These are phyloP conservation scores for Exophiala alcalophila DNA, from an alignment of 2,329 filamentous ascomycete genomes.

Conservation along the genomic window DNA sequence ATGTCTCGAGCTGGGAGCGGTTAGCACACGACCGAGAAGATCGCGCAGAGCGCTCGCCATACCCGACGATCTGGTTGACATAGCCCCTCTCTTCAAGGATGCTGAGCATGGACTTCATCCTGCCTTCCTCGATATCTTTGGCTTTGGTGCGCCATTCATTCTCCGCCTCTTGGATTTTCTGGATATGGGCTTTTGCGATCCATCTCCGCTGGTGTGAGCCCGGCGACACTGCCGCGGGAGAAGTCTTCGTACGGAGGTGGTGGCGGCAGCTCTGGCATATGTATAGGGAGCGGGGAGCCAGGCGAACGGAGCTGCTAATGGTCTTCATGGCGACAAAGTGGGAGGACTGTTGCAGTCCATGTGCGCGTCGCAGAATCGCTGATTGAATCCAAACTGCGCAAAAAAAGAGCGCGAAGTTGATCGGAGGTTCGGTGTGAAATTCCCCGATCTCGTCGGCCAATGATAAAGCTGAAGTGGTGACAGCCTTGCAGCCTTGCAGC, in stretches of 20 bases:
- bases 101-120: slow-evolving; percentile 43
- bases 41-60: slow-evolving; percentile 18
- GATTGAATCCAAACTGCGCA: slow-evolving; percentile 4
- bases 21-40: slow-evolving; percentile 1
- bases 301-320: slow-evolving; percentile 3
- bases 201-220: slow-evolving; percentile 31
- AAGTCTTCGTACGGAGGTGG: slow-evolving; percentile 1
- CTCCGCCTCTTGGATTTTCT: slow-evolving; percentile 40
- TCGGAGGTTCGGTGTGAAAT: not conserved
- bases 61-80: slow-evolving; percentile 49
- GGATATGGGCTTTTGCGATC: slow-evolving; percentile 39
- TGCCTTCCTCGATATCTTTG: slow-evolving; percentile 43
- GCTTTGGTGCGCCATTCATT: slow-evolving; percentile 42
- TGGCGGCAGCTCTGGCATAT: slow-evolving; percentile 21
- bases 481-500: too few species aligned
- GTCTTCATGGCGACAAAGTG: slow-evolving; percentile 13
- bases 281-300: slow-evolving; percentile 14
- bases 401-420: too few species aligned
- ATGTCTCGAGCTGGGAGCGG: slow-evolving; percentile 39
- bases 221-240: not conserved
- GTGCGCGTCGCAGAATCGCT: not conserved
- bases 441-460: not conserved
- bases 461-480: not conserved
- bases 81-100: slow-evolving; percentile 47
- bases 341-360: slow-evolving; percentile 1